phyloP scores from a whole-genome alignment of 805 yeast genomes.

The Metschnikowia reukaufii region DNA sequence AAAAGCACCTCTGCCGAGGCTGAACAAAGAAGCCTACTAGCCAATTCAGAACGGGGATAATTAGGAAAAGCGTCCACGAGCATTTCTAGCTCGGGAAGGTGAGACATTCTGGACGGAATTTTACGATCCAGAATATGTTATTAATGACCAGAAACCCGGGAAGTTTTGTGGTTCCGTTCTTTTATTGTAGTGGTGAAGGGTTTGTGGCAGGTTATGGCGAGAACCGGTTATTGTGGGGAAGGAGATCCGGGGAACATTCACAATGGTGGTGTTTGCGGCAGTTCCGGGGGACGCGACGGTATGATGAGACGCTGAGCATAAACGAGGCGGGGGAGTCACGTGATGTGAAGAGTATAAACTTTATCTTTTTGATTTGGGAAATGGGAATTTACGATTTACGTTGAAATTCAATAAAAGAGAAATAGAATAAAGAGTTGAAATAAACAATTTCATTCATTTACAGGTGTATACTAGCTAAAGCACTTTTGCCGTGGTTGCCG shows the following conservation, averaged over 20 bases:
- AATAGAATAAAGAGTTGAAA: too few relatives aligned
- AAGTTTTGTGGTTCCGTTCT: not conserved
- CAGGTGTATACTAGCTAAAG: too few relatives aligned
- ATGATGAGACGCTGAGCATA: not conserved
- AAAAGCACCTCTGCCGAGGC: slow-evolving; percentile 25
- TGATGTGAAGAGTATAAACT: too few relatives aligned
- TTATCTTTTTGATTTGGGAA: not conserved
- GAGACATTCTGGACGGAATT: slow-evolving; percentile 7
- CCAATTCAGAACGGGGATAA: slow-evolving; percentile 27
- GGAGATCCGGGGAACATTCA: not conserved
- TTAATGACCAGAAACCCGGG: slow-evolving; percentile 2
- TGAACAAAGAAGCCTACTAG: slow-evolving; percentile 25
- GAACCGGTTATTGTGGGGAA: not conserved
- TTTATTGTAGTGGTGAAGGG: not conserved
- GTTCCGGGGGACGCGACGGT: not conserved
- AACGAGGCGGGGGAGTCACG: too few relatives aligned
- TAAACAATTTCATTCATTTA: too few relatives aligned
- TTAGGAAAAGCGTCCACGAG: slow-evolving; percentile 31
- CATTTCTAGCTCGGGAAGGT: slow-evolving; percentile 19
- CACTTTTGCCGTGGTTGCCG: too few relatives aligned
- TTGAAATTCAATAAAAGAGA: too few relatives aligned
- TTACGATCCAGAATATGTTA: not conserved
- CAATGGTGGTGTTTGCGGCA: not conserved
- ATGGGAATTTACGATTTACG: too few relatives aligned
- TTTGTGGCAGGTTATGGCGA: slow-evolving; percentile 4